Conservation (phyloP, 75 land plant species). For the Cryptomeria japonica region DNA sequence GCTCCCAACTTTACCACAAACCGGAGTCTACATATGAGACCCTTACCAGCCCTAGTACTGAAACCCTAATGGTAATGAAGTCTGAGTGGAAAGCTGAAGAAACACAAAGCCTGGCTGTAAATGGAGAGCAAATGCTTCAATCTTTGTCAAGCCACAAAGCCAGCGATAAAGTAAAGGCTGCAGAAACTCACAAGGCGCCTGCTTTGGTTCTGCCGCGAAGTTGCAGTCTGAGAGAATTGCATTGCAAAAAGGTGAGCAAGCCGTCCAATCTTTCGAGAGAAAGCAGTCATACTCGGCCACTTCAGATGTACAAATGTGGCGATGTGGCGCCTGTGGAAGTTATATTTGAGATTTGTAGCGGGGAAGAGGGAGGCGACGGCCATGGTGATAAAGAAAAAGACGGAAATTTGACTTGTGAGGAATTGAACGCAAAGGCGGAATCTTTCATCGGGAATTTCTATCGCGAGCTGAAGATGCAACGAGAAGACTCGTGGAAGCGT, state of each 20-base stretch:
- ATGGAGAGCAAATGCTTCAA: neutral
- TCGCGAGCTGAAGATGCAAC: conserved; percentile 60
- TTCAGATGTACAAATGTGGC: neutral
- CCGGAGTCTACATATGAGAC: neutral
- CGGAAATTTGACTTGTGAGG: conserved; percentile 22
- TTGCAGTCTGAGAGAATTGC: neutral
- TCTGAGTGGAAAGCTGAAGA: too few relatives aligned
- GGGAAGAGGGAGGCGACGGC: neutral
- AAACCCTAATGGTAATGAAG: neutral
- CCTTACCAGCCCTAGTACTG: neutral
- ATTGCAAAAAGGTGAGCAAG: neutral
- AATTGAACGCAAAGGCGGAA: conserved; percentile 51
- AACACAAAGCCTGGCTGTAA: too few relatives aligned
- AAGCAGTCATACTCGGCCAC: neutral
- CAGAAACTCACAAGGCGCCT: neutral
- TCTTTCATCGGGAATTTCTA: conserved; percentile 63
- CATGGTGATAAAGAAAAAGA: neutral
- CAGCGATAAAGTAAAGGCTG: neutral
- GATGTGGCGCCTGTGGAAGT: neutral
- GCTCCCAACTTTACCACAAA: neutral
- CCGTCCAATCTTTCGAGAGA: neutral
- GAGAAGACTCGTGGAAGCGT: conserved; percentile 60
- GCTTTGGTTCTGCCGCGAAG: neutral
- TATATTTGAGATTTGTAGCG: neutral
- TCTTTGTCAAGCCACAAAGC: neutral